Percentiles rank a stretch among this genome's conserved stretches.
phyloP scores from a whole-genome alignment of 441 rosid genomes.

The Gossypium schwendimanii region DNA sequence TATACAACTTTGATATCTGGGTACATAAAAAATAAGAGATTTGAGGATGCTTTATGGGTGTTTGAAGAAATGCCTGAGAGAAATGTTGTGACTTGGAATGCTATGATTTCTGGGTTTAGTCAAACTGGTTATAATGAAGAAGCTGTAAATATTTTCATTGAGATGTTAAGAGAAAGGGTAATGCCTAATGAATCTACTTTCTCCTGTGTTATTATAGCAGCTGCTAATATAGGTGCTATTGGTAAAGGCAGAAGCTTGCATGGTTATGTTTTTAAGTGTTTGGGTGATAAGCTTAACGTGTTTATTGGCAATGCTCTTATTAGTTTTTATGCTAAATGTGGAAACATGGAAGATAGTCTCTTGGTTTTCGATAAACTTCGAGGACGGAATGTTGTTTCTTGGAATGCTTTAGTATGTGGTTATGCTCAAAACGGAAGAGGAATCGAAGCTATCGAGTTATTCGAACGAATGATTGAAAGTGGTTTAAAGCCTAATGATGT shows the following conservation, averaged over 20 bases:
- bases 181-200: slow-evolving; percentile 50
- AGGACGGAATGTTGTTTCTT: slow-evolving; percentile 44
- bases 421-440: slow-evolving; percentile 74
- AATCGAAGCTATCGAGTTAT: slow-evolving; percentile 50
- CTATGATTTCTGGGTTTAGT: slow-evolving; percentile 65
- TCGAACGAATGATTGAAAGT: slow-evolving; percentile 34
- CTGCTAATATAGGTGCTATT: slow-evolving; percentile 60
- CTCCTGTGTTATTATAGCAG: slow-evolving; percentile 45
- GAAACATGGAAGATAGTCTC: slow-evolving; percentile 62
- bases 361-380: slow-evolving; percentile 38
- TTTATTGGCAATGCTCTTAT: slow-evolving; percentile 58
- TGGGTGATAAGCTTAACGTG: slow-evolving; percentile 27
- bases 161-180: slow-evolving; percentile 60
- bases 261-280: slow-evolving; percentile 50
- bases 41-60: slow-evolving; percentile 38
- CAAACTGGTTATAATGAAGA: slow-evolving; percentile 69
- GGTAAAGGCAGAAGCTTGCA: slow-evolving; percentile 65
- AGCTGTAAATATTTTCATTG: slow-evolving; percentile 55
- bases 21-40: slow-evolving; percentile 40
- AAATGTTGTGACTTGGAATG: slow-evolving; percentile 73
- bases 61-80: slow-evolving; percentile 54
- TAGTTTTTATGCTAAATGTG: slow-evolving; percentile 75
- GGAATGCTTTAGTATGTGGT: slow-evolving; percentile 75
- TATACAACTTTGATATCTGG: slow-evolving; percentile 57
- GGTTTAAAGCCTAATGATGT: slow-evolving; percentile 51